Base-by-base conservation (phyloP, 345 rosid genomes). In the Eucalyptus tenuipes region DNA sequence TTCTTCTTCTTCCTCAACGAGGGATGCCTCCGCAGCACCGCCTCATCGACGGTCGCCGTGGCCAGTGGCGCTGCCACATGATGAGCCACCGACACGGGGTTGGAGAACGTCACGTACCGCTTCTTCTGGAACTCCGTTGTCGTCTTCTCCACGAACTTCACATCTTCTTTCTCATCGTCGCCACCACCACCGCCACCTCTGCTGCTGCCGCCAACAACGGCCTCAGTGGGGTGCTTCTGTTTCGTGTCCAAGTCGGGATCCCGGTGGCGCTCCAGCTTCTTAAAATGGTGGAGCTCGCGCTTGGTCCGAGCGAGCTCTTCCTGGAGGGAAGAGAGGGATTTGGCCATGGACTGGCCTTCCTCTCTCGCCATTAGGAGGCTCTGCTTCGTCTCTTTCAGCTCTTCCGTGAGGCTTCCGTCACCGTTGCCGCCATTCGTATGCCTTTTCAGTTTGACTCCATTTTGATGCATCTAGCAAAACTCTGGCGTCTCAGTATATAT, bases 91-190 rank as follows among this genome's bases (percentile, higher is more conserved):
- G 91, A 89, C 13, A 92, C 90, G 2, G 97, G 93, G 86, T 93
- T 93, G 31, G 97, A 95, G 85, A 96, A 95, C 71, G 93, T 94
- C 45, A 95, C 96, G 52, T 93, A 96, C 68, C 98, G 91, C 88
- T 94, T 94, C 91, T 95, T 95, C 50, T 95, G 95, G 87, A 95
- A 92, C 90, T 94, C 95, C 86, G 24, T 29, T 7, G 84, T 75
- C 47, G 84, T 75, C 47, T 75, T 75, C 84, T 75, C 84, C 47
- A 75, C 84, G 84, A 75, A 75, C 84, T 75, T 75, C 1, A 75
- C 15, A 40, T 75, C 84, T 40, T 75, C 84, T 75, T 40, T 75
- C 16, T 75, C 47, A 7, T 40, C 29, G 29, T 22, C 47, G 47
- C 13, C 4, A 2, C 45, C 14, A 13, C 27, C 12, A 18, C 25